Evolutionary conservation across 305 asterid species (phyloP).

Genomic region (Solanum hybrid): DNA sequence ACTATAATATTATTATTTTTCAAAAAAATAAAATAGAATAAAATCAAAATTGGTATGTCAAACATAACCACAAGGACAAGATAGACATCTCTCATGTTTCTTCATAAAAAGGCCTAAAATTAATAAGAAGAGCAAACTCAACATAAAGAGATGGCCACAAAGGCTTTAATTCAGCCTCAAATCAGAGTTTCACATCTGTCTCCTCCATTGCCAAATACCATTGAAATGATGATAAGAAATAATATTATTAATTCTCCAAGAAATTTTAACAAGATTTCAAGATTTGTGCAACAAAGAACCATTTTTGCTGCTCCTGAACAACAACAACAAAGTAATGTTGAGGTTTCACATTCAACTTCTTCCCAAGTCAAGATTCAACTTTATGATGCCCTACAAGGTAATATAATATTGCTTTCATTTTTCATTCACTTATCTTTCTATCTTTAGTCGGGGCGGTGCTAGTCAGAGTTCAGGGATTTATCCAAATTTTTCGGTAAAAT

Average conservation of each 20-base stretch:
- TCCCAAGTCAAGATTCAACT: conserved; percentile 28
- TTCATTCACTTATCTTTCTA: background rate
- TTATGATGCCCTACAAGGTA: conserved; percentile 50
- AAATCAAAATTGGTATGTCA: background rate
- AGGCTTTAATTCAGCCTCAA: conserved; percentile 38
- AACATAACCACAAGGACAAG: conserved; percentile 2
- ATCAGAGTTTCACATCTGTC: conserved; percentile 32
- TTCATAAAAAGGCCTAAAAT: background rate
- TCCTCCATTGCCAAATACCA: conserved; percentile 27
- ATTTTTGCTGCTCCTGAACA: conserved; percentile 26
- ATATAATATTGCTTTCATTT: conserved; percentile 4
- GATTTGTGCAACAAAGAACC: conserved; percentile 18
- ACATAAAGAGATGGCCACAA: conserved; percentile 30
- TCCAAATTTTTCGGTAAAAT: background rate
- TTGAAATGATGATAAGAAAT: conserved; percentile 20
- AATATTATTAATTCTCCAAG: conserved; percentile 1
- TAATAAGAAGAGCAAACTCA: background rate
- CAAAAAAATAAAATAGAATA: background rate
- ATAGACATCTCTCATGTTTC: background rate
- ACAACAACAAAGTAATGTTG: conserved; percentile 19
- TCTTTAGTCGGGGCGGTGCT: background rate
- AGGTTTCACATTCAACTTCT: conserved; percentile 8
- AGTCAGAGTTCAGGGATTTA: background rate
- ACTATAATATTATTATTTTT: background rate
- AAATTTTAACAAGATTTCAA: conserved; percentile 14